phyloP scores from a whole-genome alignment of 352 stramenopile genomes.

The Globisporangium canariense region DNA sequence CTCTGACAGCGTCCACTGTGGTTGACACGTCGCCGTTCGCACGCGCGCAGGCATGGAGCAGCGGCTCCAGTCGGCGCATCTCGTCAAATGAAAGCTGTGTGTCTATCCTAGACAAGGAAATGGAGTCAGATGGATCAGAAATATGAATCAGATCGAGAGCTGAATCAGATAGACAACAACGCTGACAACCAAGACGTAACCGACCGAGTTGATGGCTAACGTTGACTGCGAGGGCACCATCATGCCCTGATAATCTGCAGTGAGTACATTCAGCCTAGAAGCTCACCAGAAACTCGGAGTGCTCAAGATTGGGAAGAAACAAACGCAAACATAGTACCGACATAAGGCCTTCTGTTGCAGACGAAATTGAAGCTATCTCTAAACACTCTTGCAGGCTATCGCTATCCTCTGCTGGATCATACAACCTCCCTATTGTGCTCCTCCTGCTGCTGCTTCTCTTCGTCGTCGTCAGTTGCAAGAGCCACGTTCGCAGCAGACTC shows the following conservation, averaged over 20 bases:
- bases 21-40: neutral
- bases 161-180: neutral
- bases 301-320: neutral
- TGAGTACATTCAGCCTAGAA: too few relatives aligned
- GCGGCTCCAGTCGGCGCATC: neutral
- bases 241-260: too few relatives aligned
- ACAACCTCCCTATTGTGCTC: conserved; percentile 8
- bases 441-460: conserved; percentile 2
- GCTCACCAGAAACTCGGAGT: too few relatives aligned
- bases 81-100: neutral
- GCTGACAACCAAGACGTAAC: neutral
- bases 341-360: neutral
- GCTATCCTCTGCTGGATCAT: neutral
- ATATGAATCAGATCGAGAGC: neutral
- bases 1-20: neutral
- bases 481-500: conserved; percentile 5
- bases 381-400: neutral
- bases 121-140: conserved; percentile 6
- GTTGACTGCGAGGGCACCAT: too few relatives aligned
- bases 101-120: neutral
- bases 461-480: neutral
- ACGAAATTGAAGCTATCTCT: neutral
- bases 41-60: neutral
- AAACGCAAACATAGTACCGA: neutral
- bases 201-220: neutral